These are phyloP conservation scores for Reutealis trisperma DNA, from an alignment of 345 rosid species.

Conservation along the genomic window DNA sequence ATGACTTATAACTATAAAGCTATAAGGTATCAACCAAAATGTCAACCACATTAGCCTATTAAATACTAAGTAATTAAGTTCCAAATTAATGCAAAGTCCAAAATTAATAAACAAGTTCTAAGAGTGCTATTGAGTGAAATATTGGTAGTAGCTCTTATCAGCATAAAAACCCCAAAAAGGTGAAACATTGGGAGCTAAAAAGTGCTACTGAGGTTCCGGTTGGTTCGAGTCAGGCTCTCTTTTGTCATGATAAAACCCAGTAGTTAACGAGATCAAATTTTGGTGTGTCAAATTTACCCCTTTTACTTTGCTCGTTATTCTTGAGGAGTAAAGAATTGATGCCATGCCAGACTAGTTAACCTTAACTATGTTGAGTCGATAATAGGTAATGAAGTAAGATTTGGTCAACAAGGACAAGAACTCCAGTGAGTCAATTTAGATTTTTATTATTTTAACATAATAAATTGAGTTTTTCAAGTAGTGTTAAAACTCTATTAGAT, in stretches of 20 bases:
- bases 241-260: slow-evolving; percentile 41
- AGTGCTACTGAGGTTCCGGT: slow-evolving; percentile 44
- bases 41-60: not conserved
- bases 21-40: too few relatives aligned
- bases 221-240: not conserved
- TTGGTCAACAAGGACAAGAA: slow-evolving; percentile 50
- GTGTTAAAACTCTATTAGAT: too few relatives aligned
- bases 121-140: slow-evolving; percentile 50
- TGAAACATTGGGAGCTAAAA: slow-evolving; percentile 50
- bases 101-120: not conserved
- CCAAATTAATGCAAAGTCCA: too few relatives aligned
- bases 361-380: slow-evolving; percentile 10
- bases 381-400: not conserved
- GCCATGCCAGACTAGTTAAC: slow-evolving; percentile 65
- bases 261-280: slow-evolving; percentile 60
- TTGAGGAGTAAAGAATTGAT: slow-evolving; percentile 74
- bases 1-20: too few relatives aligned
- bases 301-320: slow-evolving; percentile 75
- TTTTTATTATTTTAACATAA: too few relatives aligned
- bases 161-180: slow-evolving; percentile 46
- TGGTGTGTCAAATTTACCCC: slow-evolving; percentile 71
- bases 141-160: slow-evolving; percentile 35
- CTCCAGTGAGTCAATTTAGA: slow-evolving; percentile 80
- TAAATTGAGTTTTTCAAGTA: too few relatives aligned
- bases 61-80: too few relatives aligned